Conservation (phyloP, 768 basidiomycete species). For the Hericium erinaceus region DNA sequence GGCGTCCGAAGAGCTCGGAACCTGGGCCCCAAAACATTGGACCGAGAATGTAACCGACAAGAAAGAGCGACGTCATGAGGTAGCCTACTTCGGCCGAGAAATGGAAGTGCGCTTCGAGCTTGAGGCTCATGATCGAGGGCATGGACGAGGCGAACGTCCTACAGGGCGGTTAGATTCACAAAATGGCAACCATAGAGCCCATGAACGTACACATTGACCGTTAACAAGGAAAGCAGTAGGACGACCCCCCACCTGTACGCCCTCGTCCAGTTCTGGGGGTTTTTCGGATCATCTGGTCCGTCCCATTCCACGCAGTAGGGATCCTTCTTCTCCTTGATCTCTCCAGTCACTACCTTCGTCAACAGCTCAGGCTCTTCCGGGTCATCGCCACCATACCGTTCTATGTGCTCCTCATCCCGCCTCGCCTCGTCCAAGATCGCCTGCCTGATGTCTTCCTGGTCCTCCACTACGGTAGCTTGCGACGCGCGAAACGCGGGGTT, state of each 20-base stretch:
- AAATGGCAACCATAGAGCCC: too few relatives aligned
- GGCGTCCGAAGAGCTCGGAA: conserved; percentile 15
- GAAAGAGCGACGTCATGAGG: conserved; percentile 14
- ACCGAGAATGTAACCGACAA: conserved; percentile 15
- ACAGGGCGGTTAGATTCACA: too few relatives aligned
- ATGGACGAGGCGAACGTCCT: conserved; percentile 20
- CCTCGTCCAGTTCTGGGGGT: conserved; percentile 15
- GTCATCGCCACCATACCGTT: not conserved
- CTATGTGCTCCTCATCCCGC: not conserved
- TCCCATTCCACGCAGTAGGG: conserved; percentile 10
- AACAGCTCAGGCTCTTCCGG: not conserved
- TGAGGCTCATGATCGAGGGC: conserved; percentile 8
- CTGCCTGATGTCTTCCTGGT: not conserved
- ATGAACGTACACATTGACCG: conserved; percentile 11
- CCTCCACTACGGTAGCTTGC: not conserved
- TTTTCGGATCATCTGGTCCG: conserved; percentile 8
- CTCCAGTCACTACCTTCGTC: too few relatives aligned
- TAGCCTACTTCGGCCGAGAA: conserved; percentile 15
- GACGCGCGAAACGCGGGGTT: not conserved
- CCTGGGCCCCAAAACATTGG: conserved; percentile 15
- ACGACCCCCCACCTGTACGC: conserved; percentile 11
- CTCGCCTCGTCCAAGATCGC: too few relatives aligned
- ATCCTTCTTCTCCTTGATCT: not conserved
- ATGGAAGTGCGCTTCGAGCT: conserved; percentile 12
- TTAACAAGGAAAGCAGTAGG: not conserved